phyloP scores from a whole-genome alignment of 2,329 filamentous ascomycete genomes.

The Nectriaceae sp. region DNA sequence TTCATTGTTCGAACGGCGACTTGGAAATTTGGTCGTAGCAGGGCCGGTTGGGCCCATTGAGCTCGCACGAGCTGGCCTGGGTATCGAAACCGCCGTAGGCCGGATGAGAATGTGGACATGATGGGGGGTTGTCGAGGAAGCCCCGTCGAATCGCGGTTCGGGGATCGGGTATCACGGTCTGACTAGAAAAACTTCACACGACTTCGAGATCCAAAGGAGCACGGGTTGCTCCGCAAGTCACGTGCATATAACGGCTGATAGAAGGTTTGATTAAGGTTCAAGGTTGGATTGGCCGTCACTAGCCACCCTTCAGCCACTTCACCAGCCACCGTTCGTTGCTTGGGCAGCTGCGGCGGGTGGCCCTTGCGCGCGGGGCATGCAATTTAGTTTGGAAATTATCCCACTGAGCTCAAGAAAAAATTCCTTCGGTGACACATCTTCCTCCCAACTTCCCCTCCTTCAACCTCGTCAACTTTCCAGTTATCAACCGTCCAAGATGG shows the following conservation, averaged over 20 bases:
- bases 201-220: constrained; percentile 14
- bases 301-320: constrained; percentile 10
- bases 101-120: constrained; percentile 39
- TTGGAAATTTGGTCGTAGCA: constrained; percentile 24
- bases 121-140: constrained; percentile 24
- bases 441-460: constrained; percentile 20
- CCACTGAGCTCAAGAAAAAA: constrained; percentile 34
- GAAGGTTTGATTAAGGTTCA: background rate
- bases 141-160: constrained; percentile 25
- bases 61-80: constrained; percentile 30
- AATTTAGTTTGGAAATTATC: constrained; percentile 27
- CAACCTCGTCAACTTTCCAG: constrained; percentile 26
- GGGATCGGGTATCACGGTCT: constrained; percentile 21
- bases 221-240: constrained; percentile 22
- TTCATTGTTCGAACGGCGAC: constrained; percentile 30
- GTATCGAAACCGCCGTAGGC: constrained; percentile 39
- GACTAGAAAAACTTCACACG: constrained; percentile 29
- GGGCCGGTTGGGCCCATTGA: constrained; percentile 32
- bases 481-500: constrained; percentile 64
- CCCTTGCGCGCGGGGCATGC: constrained; percentile 37
- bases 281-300: background rate
- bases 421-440: constrained; percentile 28
- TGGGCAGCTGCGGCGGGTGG: constrained; percentile 26
- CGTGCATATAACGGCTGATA: constrained; percentile 23
- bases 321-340: constrained; percentile 21